These are phyloP conservation scores for Fusarium sambucinum DNA, from an alignment of 2,329 filamentous ascomycete genomes.

Conservation along the genomic window DNA sequence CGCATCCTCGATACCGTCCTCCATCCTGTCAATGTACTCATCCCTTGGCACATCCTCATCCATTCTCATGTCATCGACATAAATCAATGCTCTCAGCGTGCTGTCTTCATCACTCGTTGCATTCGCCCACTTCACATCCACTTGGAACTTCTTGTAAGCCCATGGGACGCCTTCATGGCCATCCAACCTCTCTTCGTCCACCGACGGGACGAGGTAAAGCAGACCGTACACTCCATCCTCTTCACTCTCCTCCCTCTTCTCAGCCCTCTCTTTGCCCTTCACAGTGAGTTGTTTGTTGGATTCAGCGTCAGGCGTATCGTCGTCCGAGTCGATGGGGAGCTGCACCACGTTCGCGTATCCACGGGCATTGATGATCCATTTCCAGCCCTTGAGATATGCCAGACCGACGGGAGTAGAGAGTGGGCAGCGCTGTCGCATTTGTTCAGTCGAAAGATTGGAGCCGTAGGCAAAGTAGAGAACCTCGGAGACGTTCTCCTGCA, in stretches of 20 bases:
- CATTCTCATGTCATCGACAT: conserved; percentile 64
- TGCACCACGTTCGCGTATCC: conserved; percentile 76
- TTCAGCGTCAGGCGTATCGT: conserved; percentile 16
- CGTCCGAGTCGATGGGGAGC: conserved; percentile 27
- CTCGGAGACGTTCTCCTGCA: conserved; percentile 53
- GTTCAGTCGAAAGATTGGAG: conserved; percentile 74
- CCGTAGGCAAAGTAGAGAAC: conserved; percentile 77
- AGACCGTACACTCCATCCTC: conserved; percentile 66
- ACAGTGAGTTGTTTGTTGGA: conserved; percentile 1
- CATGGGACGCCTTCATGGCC: conserved; percentile 71
- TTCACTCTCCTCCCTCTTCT: conserved; percentile 6
- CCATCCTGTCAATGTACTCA: conserved; percentile 75
- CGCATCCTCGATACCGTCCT: conserved; percentile 71
- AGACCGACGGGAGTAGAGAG: conserved; percentile 67
- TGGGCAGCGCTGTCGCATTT: conserved; percentile 75
- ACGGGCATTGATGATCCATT: conserved; percentile 74
- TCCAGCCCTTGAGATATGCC: conserved; percentile 67
- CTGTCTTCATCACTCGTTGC: conserved; percentile 41
- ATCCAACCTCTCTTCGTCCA: conserved; percentile 67
- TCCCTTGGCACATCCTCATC: conserved; percentile 57
- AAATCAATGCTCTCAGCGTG: conserved; percentile 64
- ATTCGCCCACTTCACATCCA: conserved; percentile 51
- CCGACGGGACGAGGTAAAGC: conserved; percentile 63
- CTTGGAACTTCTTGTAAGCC: conserved; percentile 67
- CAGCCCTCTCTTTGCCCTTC: conserved; percentile 23